These are phyloP conservation scores for Moesziomyces sp. DNA, from an alignment of 1,284 basidiomycete genomes.

Conservation along the genomic window DNA sequence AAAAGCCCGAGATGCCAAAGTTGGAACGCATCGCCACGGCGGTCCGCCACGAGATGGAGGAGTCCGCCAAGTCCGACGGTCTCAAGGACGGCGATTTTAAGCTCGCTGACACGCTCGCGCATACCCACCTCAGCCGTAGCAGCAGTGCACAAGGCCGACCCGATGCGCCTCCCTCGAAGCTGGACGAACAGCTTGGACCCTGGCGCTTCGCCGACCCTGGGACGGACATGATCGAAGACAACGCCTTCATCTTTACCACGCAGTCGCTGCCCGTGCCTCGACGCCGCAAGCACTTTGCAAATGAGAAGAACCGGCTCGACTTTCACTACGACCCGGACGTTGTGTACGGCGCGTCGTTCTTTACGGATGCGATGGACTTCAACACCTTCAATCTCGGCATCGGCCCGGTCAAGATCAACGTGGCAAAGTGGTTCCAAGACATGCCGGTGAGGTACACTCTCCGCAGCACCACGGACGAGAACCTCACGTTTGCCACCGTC, in stretches of 20 bases:
- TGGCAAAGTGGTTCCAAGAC: constrained; percentile 58
- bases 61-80: constrained; percentile 58
- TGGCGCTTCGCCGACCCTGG: constrained; percentile 68
- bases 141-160: constrained; percentile 15
- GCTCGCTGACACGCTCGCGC: constrained; percentile 58
- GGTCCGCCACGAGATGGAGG: constrained; percentile 55
- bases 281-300: constrained; percentile 68
- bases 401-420: constrained; percentile 59
- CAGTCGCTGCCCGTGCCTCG: constrained; percentile 65
- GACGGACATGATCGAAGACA: constrained; percentile 69
- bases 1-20: constrained; percentile 43
- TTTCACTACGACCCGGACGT: constrained; percentile 67
- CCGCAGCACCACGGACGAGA: constrained; percentile 65
- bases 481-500: constrained; percentile 68
- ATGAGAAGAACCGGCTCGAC: constrained; percentile 60
- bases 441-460: constrained; percentile 70
- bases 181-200: constrained; percentile 66
- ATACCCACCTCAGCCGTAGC: constrained; percentile 25
- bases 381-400: constrained; percentile 61
- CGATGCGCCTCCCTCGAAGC: constrained; percentile 20
- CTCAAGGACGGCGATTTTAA: constrained; percentile 60
- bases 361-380: constrained; percentile 61
- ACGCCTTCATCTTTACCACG: constrained; percentile 69
- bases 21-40: constrained; percentile 49
- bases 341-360: constrained; percentile 62